A percentile compares a stretch with the other conserved stretches of the same genome.
Conservation (phyloP, 2,329 filamentous ascomycete species). For the Exutisphaerella laricina region DNA sequence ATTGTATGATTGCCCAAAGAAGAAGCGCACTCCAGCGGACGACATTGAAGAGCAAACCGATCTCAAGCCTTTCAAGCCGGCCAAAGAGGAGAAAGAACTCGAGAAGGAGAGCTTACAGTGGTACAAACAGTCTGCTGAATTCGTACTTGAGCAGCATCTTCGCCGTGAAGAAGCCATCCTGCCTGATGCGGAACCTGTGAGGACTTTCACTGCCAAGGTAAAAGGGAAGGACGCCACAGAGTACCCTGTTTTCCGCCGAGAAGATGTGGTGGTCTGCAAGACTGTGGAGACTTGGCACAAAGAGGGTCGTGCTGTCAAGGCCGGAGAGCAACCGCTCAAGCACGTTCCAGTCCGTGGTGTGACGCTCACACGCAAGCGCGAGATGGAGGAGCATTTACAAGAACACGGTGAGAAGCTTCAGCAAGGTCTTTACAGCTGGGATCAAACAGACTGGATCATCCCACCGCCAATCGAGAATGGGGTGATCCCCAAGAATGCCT, state of each 20-base stretch:
- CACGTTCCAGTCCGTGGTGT: constrained; percentile 85
- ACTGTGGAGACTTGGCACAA: constrained; percentile 97
- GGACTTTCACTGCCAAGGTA: constrained; percentile 61
- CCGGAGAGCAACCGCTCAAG: constrained; percentile 72
- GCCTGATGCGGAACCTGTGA: constrained; percentile 62
- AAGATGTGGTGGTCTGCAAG: constrained; percentile 78
- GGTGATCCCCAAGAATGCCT: constrained; percentile 86
- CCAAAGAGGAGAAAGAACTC: constrained; percentile 45
- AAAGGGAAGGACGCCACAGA: constrained; percentile 69
- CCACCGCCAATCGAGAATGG: constrained; percentile 75
- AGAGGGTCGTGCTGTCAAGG: constrained; percentile 71
- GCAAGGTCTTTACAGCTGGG: constrained; percentile 75
- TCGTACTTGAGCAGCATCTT: constrained; percentile 76
- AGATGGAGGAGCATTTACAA: constrained; percentile 79
- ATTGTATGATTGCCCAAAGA: constrained; percentile 56
- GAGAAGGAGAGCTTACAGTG: constrained; percentile 65
- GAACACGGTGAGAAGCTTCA: constrained; percentile 75
- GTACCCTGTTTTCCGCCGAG: constrained; percentile 73
- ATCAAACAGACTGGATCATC: constrained; percentile 95
- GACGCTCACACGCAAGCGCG: constrained; percentile 77
- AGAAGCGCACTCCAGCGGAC: constrained; percentile 62
- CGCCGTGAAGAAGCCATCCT: constrained; percentile 86
- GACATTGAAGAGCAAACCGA: constrained; percentile 73
- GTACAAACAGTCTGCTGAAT: constrained; percentile 81
- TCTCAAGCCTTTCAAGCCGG: constrained; percentile 64